Conservation (phyloP, 352 stramenopile genomes). For the Phytophthora quininea region DNA sequence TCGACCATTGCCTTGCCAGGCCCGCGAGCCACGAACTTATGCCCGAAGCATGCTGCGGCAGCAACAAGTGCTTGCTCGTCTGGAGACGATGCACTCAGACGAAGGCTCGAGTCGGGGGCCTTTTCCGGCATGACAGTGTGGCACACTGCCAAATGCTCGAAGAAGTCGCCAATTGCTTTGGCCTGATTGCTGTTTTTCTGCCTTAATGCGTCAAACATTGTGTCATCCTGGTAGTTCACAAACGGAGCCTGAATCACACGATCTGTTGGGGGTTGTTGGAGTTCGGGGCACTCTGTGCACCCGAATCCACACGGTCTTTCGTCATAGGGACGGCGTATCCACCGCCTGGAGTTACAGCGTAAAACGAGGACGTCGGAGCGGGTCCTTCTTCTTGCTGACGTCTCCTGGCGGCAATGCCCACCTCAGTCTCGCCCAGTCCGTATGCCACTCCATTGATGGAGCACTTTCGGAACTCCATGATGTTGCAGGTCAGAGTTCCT, state of each 20-base stretch:
- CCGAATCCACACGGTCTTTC: conserved; percentile 41
- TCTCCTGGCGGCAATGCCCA: conserved; percentile 77
- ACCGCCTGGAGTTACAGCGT: conserved; percentile 31
- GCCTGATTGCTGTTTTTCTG: conserved; percentile 52
- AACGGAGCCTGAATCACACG: conserved; percentile 77
- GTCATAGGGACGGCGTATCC: conserved; percentile 31
- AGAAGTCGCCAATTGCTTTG: conserved; percentile 72
- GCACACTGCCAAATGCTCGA: conserved; percentile 89
- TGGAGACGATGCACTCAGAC: conserved; percentile 91
- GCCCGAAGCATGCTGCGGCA: conserved; percentile 83
- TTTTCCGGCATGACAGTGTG: conserved; percentile 98
- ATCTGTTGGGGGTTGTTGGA: conserved; percentile 42
- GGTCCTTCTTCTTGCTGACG: conserved; percentile 54
- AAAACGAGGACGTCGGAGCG: conserved; percentile 36
- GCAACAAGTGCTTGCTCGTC: conserved; percentile 91
- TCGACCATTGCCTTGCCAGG: conserved; percentile 81
- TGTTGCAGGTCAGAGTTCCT: conserved; percentile 95
- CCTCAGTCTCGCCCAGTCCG: conserved; percentile 88
- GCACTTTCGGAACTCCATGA: conserved; percentile 98
- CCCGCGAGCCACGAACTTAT: conserved; percentile 72
- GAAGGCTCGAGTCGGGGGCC: conserved; percentile 81
- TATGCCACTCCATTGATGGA: conserved; percentile 94
- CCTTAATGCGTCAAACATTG: conserved; percentile 65
- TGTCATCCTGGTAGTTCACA: conserved; percentile 89
- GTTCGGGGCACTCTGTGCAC: conserved; percentile 14